These are phyloP conservation scores for Amanita inopinata DNA, from an alignment of 768 basidiomycete genomes.

Conservation along the genomic window DNA sequence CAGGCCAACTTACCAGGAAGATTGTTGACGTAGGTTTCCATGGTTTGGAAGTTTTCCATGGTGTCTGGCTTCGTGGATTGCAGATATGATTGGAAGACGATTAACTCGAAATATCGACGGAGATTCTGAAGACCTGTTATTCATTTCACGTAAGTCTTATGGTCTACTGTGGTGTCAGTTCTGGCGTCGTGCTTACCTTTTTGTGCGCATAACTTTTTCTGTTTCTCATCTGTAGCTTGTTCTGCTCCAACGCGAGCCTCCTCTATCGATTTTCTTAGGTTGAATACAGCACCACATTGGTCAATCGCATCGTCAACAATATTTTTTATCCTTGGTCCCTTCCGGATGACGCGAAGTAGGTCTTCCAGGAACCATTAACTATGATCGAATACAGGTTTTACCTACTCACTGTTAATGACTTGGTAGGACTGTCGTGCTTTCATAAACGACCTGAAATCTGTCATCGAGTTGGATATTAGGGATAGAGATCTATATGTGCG, in stretches of 20 bases:
- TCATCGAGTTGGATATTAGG: slow-evolving; percentile 26
- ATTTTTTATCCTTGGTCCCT: slow-evolving; percentile 78
- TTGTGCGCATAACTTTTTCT: slow-evolving; percentile 56
- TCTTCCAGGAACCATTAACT: slow-evolving; percentile 30
- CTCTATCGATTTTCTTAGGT: slow-evolving; percentile 86
- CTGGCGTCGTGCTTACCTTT: slow-evolving; percentile 43
- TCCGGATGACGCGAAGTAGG: slow-evolving; percentile 76
- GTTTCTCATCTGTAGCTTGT: slow-evolving; percentile 61
- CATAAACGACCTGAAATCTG: slow-evolving; percentile 22
- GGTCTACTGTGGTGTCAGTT: neutral
- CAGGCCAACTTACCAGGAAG: slow-evolving; percentile 55
- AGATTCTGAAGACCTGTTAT: slow-evolving; percentile 65
- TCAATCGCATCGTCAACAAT: slow-evolving; percentile 85
- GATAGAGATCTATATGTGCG: slow-evolving; percentile 21
- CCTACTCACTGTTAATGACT: slow-evolving; percentile 89
- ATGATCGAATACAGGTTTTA: slow-evolving; percentile 15
- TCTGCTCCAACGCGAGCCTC: slow-evolving; percentile 70
- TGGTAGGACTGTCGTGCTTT: slow-evolving; percentile 61
- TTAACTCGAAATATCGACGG: slow-evolving; percentile 74
- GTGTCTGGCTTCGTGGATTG: slow-evolving; percentile 78
- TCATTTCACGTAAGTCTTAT: too few relatives aligned
- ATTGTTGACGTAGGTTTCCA: slow-evolving; percentile 76
- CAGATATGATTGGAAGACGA: slow-evolving; percentile 86
- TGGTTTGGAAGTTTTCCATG: slow-evolving; percentile 58
- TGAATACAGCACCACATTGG: slow-evolving; percentile 72